These are phyloP conservation scores for Sanghuangporus sanghuang DNA, from an alignment of 1,284 basidiomycete species.

Conservation along the genomic window DNA sequence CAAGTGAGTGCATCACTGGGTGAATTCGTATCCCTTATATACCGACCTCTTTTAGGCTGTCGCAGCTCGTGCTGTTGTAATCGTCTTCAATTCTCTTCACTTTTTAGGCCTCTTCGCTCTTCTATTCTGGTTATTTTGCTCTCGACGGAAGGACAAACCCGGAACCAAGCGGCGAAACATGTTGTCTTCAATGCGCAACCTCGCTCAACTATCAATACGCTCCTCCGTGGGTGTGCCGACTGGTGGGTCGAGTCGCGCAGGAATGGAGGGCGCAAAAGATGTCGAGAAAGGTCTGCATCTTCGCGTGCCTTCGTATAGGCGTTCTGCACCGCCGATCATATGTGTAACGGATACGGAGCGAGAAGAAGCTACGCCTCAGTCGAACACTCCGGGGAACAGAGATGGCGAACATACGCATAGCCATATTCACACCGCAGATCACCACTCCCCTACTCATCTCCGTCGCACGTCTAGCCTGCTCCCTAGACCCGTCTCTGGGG, in stretches of 20 bases:
- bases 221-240: background rate
- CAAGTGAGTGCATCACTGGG: conserved; percentile 1
- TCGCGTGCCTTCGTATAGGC: background rate
- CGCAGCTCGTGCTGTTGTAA: background rate
- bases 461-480: background rate
- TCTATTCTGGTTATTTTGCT: background rate
- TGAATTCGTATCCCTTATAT: background rate
- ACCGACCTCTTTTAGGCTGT: background rate
- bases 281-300: background rate
- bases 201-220: background rate
- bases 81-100: conserved; percentile 5
- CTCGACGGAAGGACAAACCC: background rate
- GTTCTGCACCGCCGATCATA: background rate
- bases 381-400: background rate
- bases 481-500: background rate
- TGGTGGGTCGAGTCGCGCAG: background rate
- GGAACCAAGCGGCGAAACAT: background rate
- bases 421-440: background rate
- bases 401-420: no score
- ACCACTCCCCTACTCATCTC: background rate
- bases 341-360: conserved; percentile 8
- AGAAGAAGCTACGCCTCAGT: background rate
- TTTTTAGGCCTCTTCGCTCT: background rate
- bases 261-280: background rate
- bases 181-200: background rate